Conservation (phyloP, 1,284 basidiomycete species). For the Boletus nobilissimus region DNA sequence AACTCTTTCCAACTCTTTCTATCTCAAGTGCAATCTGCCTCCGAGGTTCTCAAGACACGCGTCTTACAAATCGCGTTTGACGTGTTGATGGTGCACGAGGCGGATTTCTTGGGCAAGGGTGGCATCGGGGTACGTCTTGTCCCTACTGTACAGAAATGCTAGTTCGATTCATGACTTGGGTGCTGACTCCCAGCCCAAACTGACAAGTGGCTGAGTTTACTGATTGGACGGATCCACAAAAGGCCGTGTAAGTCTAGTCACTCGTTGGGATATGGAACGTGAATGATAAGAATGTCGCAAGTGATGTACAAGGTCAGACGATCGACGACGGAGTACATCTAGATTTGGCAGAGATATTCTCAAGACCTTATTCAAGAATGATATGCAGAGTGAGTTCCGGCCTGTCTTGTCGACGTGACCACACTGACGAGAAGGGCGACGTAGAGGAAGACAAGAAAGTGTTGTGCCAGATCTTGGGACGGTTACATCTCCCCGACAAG, state of each 20-base stretch:
- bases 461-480: conserved; percentile 81
- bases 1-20: conserved; percentile 93
- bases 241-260: conserved; percentile 64
- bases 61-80: conserved; percentile 92
- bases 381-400: conserved; percentile 54
- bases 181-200: too few relatives aligned
- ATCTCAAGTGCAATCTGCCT: conserved; percentile 82
- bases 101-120: conserved; percentile 72
- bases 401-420: neutral
- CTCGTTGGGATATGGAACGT: conserved; percentile 27
- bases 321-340: conserved; percentile 74
- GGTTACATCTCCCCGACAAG: conserved; percentile 79
- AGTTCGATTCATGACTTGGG: neutral
- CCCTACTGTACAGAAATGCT: neutral
- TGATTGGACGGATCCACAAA: conserved; percentile 94
- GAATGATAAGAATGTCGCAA: conserved; percentile 34
- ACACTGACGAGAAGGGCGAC: neutral
- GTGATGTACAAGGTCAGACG: conserved; percentile 51
- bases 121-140: conserved; percentile 59
- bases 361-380: conserved; percentile 63
- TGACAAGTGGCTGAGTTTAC: conserved; percentile 63
- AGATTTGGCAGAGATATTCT: conserved; percentile 84
- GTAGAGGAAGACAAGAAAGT: conserved; percentile 85
- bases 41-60: conserved; percentile 81
- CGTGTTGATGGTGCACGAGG: conserved; percentile 89